Evolutionary conservation across 495 filamentous ascomycete species (phyloP).

Genomic region (Aspergillus bridgeri): DNA sequence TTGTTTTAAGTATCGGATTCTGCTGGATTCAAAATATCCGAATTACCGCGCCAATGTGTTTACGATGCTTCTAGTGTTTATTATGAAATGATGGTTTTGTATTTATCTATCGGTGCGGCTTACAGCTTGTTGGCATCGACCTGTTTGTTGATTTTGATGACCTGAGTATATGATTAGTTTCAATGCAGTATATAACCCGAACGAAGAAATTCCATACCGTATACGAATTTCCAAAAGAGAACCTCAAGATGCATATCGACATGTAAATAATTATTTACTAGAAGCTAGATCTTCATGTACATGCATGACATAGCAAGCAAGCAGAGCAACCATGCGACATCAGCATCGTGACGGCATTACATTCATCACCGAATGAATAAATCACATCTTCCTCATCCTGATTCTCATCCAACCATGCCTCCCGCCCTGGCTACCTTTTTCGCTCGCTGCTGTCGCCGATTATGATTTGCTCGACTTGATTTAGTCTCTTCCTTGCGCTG

Average conservation of each 20-base stretch:
- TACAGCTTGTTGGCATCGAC: no score
- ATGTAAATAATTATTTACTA: neutral
- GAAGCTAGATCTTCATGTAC: neutral
- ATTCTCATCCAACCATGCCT: conserved; percentile 24
- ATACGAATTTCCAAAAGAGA: no score
- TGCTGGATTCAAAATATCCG: neutral
- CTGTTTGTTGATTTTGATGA: neutral
- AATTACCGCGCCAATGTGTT: neutral
- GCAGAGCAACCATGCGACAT: neutral
- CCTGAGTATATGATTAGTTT: no score
- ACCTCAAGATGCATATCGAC: neutral
- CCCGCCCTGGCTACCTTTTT: conserved; percentile 72
- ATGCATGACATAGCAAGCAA: neutral
- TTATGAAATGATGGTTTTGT: neutral
- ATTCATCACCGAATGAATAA: conserved; percentile 3
- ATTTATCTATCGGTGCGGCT: neutral
- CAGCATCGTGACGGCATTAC: neutral
- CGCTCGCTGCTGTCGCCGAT: conserved; percentile 69
- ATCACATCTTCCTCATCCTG: neutral
- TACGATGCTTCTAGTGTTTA: neutral
- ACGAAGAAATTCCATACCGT: no score
- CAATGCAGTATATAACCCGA: no score
- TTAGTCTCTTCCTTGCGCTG: conserved; percentile 78
- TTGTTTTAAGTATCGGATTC: neutral
- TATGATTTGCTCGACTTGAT: conserved; percentile 71